Percentiles rank a stretch among this genome's conserved stretches.
These are phyloP conservation scores for Bipolaris bicolor DNA, from an alignment of 2,329 filamentous ascomycete species.

Conservation along the genomic window DNA sequence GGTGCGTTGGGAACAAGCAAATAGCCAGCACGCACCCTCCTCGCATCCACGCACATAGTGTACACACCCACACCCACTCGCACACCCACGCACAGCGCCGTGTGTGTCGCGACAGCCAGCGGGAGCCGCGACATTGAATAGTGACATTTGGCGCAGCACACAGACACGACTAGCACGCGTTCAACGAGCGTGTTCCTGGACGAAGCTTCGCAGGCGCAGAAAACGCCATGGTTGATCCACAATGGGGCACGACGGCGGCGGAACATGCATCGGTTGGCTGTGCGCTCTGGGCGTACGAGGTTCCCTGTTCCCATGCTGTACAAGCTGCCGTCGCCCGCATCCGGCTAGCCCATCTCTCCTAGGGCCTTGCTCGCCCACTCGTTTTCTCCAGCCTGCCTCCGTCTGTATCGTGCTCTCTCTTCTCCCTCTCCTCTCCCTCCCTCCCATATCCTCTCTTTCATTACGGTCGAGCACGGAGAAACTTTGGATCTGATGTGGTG, in stretches of 20 bases:
- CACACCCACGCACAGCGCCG: conserved; percentile 10
- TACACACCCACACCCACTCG: too few relatives aligned
- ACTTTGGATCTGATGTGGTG: conserved; percentile 47
- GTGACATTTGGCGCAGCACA: conserved; percentile 21
- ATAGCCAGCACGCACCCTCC: too few relatives aligned
- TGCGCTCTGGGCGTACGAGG: conserved; percentile 20
- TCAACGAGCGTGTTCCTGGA: conserved; percentile 44
- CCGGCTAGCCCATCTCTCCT: conserved; percentile 35
- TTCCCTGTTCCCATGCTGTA: conserved; percentile 43
- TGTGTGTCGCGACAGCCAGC: conserved; percentile 14
- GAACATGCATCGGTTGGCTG: conserved; percentile 22
- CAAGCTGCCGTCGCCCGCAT: conserved; percentile 28
- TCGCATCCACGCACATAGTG: too few relatives aligned
- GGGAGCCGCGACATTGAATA: conserved; percentile 16
- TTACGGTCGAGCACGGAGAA: conserved; percentile 49
- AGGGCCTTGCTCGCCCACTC: conserved; percentile 41
- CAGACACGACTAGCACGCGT: conserved; percentile 35
- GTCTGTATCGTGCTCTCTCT: conserved; percentile 40
- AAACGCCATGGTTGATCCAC: conserved; percentile 39
- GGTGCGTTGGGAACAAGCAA: conserved; percentile 15
- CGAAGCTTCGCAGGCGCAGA: conserved; percentile 34
- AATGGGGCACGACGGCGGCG: conserved; percentile 23
- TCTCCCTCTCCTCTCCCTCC: conserved; percentile 34
- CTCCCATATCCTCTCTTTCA: conserved; percentile 38
- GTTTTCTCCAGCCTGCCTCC: conserved; percentile 46